A percentile compares a stretch with the other conserved stretches of the same genome.
These are phyloP conservation scores for Bisporella sp. DNA, from an alignment of 2,329 filamentous ascomycete species.

Conservation along the genomic window DNA sequence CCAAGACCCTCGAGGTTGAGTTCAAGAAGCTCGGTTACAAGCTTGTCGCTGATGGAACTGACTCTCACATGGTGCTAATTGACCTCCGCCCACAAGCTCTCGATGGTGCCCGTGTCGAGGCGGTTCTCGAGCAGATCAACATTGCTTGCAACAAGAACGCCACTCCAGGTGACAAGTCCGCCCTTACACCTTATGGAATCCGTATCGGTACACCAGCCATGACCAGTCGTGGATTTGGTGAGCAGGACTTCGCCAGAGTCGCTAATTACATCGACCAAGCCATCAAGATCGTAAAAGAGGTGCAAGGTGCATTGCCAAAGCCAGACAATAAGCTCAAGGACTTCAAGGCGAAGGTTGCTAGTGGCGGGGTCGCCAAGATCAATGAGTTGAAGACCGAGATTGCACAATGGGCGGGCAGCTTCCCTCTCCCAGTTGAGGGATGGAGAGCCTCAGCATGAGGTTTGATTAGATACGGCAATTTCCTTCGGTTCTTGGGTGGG, in stretches of 20 bases:
- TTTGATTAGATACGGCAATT: not conserved
- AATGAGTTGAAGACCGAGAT: conserved; percentile 85
- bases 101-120: conserved; percentile 92
- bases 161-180: conserved; percentile 95
- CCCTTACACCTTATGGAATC: conserved; percentile 88
- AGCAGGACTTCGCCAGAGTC: conserved; percentile 87
- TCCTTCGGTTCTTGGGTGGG: conserved; percentile 1
- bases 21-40: conserved; percentile 87
- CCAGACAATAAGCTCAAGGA: conserved; percentile 99
- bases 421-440: conserved; percentile 84
- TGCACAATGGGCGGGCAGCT: conserved; percentile 74
- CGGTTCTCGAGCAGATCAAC: conserved; percentile 94
- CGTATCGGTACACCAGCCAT: conserved; percentile 96
- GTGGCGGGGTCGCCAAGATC: conserved; percentile 74
- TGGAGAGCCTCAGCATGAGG: conserved; percentile 40
- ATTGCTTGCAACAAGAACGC: conserved; percentile 99
- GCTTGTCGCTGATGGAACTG: conserved; percentile 90
- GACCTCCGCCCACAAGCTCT: conserved; percentile 83
- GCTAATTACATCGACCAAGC: conserved; percentile 81
- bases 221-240: conserved; percentile 90
- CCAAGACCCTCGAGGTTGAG: conserved; percentile 79
- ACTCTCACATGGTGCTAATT: conserved; percentile 94
- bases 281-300: conserved; percentile 84
- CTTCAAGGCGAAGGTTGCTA: conserved; percentile 88
- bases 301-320: conserved; percentile 82